Evolutionary conservation across 768 basidiomycete species (phyloP).

Genomic region (Pholiota conissans): DNA sequence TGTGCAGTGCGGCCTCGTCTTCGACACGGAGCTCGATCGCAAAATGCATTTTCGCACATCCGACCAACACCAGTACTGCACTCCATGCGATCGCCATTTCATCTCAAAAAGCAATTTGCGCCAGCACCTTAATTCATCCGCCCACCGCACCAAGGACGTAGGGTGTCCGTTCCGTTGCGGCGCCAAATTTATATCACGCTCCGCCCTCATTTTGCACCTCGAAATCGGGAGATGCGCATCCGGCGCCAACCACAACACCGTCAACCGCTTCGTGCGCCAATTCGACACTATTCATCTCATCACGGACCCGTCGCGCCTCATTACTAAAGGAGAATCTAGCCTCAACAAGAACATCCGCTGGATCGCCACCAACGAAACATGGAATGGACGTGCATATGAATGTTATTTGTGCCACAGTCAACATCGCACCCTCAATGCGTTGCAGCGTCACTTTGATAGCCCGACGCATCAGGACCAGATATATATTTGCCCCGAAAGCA

Average conservation of each 20-base stretch:
- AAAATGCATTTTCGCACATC: too few species aligned
- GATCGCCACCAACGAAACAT: slow-evolving; percentile 34
- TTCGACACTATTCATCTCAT: slow-evolving; percentile 48
- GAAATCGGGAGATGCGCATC: slow-evolving; percentile 61
- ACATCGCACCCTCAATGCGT: slow-evolving; percentile 37
- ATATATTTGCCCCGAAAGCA: slow-evolving; percentile 52
- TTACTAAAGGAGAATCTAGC: slow-evolving; percentile 42
- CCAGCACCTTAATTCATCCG: slow-evolving; percentile 51
- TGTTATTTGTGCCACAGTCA: slow-evolving; percentile 59
- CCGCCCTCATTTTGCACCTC: slow-evolving; percentile 62
- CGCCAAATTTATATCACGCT: slow-evolving; percentile 47
- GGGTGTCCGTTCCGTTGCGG: slow-evolving; percentile 47
- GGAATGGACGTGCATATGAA: slow-evolving; percentile 54
- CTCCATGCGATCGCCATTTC: slow-evolving; percentile 47
- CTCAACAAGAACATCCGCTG: slow-evolving; percentile 19
- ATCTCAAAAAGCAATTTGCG: slow-evolving; percentile 24
- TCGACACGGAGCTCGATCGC: too few species aligned
- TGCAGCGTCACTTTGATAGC: slow-evolving; percentile 68
- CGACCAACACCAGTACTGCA: too few species aligned
- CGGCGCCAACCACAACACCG: slow-evolving; percentile 36
- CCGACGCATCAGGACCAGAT: slow-evolving; percentile 53
- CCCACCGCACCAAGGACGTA: slow-evolving; percentile 41
- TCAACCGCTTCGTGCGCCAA: slow-evolving; percentile 42
- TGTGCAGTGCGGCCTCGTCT: too few species aligned
- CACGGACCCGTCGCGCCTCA: slow-evolving; percentile 54